Percentiles rank a stretch among this genome's conserved stretches.
phyloP scores from a whole-genome alignment of 192 early-diverging fungal species.

The Physocladia obscura region DNA sequence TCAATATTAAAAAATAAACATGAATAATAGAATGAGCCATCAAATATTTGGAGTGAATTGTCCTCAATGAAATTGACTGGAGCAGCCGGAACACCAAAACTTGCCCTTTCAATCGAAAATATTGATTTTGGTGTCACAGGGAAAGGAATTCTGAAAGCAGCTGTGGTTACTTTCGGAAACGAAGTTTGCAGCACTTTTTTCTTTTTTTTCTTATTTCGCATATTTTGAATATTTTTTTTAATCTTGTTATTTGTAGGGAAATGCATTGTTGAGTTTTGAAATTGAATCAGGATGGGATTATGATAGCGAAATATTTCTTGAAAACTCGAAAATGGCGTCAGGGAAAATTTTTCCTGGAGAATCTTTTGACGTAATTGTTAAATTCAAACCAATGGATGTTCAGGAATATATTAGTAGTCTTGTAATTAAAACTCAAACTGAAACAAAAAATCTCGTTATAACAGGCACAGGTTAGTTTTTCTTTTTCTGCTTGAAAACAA shows the following conservation, averaged over 20 bases:
- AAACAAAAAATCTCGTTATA: conserved; percentile 28
- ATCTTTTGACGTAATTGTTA: conserved; percentile 15
- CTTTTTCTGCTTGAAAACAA: background rate
- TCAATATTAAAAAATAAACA: background rate
- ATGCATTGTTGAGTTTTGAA: conserved; percentile 43
- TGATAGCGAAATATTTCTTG: conserved; percentile 29
- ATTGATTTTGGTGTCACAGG: conserved; percentile 48
- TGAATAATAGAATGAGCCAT: conserved; percentile 33
- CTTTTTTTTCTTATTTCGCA: background rate
- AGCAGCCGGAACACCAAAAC: conserved; percentile 50
- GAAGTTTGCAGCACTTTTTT: conserved; percentile 20
- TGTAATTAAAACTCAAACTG: conserved; percentile 38
- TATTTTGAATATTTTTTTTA: background rate
- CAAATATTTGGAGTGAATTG: conserved; percentile 41
- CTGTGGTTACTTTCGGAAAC: conserved; percentile 32
- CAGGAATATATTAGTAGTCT: conserved; percentile 27
- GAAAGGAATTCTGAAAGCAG: conserved; percentile 28
- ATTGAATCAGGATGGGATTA: conserved; percentile 43
- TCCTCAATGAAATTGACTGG: conserved; percentile 47
- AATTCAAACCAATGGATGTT: conserved; percentile 36
- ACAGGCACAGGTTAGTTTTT: conserved; percentile 28
- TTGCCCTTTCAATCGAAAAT: conserved; percentile 30
- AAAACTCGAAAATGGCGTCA: background rate
- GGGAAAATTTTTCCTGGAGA: conserved; percentile 40
- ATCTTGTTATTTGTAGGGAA: conserved; percentile 28